Conservation (phyloP, 2,329 filamentous ascomycete species). For the Hypocreales sp. region DNA sequence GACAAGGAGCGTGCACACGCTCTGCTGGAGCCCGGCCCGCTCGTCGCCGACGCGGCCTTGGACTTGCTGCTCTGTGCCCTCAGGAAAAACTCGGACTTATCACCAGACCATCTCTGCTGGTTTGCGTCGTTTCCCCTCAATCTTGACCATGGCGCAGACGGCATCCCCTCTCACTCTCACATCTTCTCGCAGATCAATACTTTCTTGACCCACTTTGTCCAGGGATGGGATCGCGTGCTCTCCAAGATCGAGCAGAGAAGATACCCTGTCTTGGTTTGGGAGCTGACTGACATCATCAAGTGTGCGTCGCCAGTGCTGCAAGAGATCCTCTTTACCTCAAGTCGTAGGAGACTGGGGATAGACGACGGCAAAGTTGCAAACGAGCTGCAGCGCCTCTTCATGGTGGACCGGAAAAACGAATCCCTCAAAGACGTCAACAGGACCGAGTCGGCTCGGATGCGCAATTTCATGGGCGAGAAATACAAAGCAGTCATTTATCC, state of each 20-base stretch:
- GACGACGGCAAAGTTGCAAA: slow-evolving; percentile 5
- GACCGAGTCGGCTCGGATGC: background rate
- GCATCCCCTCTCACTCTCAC: background rate
- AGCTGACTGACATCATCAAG: slow-evolving; percentile 8
- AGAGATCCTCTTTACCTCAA: slow-evolving; percentile 13
- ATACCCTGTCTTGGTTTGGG: slow-evolving; percentile 13
- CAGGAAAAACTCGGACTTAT: slow-evolving; percentile 9
- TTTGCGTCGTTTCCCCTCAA: slow-evolving; percentile 13
- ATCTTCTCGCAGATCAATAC: slow-evolving; percentile 3
- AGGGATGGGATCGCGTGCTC: slow-evolving; percentile 8
- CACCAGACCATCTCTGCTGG: slow-evolving; percentile 10
- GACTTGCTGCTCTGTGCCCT: slow-evolving; percentile 6
- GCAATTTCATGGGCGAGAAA: background rate
- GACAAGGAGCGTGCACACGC: slow-evolving; percentile 18
- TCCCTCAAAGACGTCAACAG: background rate
- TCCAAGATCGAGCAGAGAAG: slow-evolving; percentile 4
- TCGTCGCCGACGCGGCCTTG: slow-evolving; percentile 9
- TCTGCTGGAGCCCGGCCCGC: slow-evolving; percentile 5
- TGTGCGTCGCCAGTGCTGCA: slow-evolving; percentile 12
- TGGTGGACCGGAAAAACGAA: slow-evolving; percentile 10
- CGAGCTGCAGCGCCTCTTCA: slow-evolving; percentile 10
- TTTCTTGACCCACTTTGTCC: slow-evolving; percentile 10
- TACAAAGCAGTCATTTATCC: background rate
- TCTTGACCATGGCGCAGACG: background rate
- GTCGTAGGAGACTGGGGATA: slow-evolving; percentile 11